phyloP scores from a whole-genome alignment of 352 stramenopile species.

The Lagenidium giganteum region DNA sequence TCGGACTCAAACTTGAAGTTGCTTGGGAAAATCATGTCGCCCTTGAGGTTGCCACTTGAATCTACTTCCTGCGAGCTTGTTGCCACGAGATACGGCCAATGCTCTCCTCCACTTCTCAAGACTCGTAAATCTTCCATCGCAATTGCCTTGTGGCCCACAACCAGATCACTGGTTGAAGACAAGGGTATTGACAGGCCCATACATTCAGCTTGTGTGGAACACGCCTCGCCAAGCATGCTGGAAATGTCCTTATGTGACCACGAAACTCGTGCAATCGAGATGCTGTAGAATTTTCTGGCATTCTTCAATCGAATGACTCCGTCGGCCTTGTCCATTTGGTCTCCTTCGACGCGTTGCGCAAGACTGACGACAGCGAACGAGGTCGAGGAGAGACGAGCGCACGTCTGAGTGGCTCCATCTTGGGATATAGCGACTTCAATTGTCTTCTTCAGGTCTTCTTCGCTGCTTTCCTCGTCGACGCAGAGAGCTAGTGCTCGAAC shows the following conservation, averaged over 20 bases:
- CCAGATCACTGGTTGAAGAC: conserved; percentile 1
- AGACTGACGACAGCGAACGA: conserved; percentile 18
- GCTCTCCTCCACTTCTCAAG: not conserved
- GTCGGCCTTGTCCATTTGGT: conserved; percentile 7
- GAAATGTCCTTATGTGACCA: conserved; percentile 1
- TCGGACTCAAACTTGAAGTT: not conserved
- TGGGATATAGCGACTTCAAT: conserved; percentile 2
- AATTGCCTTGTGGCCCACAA: not conserved
- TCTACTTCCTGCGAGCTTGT: conserved; percentile 10
- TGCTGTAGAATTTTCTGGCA: conserved; percentile 14
- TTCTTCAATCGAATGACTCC: conserved; percentile 20
- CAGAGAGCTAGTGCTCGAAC: conserved; percentile 12
- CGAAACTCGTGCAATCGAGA: conserved; percentile 11
- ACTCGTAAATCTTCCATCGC: not conserved
- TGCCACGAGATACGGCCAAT: conserved; percentile 3
- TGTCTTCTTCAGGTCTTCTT: too few species aligned
- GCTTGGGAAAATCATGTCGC: conserved; percentile 10
- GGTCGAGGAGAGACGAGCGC: conserved; percentile 1
- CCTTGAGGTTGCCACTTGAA: conserved; percentile 5
- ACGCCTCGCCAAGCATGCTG: not conserved
- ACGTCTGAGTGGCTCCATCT: not conserved
- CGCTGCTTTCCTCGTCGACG: not conserved
- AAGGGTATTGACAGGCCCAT: conserved; percentile 6
- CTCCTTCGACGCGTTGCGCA: conserved; percentile 15
- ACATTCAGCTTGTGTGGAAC: not conserved